phyloP scores from a whole-genome alignment of 2,329 filamentous ascomycete species.

The Stachybotrys echinatus region DNA sequence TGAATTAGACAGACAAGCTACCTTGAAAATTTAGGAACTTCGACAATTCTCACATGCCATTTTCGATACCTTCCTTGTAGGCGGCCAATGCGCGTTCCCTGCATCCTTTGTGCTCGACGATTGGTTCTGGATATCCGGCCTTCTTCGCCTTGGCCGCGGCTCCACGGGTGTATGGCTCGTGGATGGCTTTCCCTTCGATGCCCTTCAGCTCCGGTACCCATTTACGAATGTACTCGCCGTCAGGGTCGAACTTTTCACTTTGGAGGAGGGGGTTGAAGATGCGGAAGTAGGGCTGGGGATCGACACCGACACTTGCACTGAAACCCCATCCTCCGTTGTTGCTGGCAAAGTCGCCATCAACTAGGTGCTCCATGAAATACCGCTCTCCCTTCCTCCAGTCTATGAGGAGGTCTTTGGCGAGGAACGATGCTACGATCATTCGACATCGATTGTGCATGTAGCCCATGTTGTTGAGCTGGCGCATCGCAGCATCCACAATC shows the following conservation, averaged over 20 bases:
- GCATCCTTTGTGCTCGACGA: slow-evolving; percentile 68
- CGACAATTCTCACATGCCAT: slow-evolving; percentile 15
- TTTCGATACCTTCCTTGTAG: slow-evolving; percentile 55
- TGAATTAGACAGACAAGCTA: too few species aligned
- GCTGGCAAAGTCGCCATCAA: slow-evolving; percentile 75
- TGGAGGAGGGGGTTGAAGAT: slow-evolving; percentile 85
- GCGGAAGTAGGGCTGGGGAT: slow-evolving; percentile 85
- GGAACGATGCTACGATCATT: slow-evolving; percentile 78
- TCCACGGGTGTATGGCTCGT: slow-evolving; percentile 72
- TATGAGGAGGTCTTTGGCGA: slow-evolving; percentile 73
- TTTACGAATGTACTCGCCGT: slow-evolving; percentile 73
- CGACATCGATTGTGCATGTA: slow-evolving; percentile 85
- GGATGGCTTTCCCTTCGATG: slow-evolving; percentile 63
- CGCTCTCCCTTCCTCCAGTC: slow-evolving; percentile 81
- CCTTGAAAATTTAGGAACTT: too few species aligned
- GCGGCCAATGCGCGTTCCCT: slow-evolving; percentile 62
- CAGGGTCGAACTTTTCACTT: slow-evolving; percentile 77
- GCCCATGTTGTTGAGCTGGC: slow-evolving; percentile 61
- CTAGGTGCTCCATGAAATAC: slow-evolving; percentile 76
- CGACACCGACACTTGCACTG: slow-evolving; percentile 64
- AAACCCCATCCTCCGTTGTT: slow-evolving; percentile 63
- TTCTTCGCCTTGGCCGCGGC: slow-evolving; percentile 53
- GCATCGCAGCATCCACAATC: slow-evolving; percentile 82
- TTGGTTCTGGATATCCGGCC: slow-evolving; percentile 66
- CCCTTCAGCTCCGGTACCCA: slow-evolving; percentile 74